Conservation (phyloP, 2,329 filamentous ascomycete genomes). For the Penicillium sp. region DNA sequence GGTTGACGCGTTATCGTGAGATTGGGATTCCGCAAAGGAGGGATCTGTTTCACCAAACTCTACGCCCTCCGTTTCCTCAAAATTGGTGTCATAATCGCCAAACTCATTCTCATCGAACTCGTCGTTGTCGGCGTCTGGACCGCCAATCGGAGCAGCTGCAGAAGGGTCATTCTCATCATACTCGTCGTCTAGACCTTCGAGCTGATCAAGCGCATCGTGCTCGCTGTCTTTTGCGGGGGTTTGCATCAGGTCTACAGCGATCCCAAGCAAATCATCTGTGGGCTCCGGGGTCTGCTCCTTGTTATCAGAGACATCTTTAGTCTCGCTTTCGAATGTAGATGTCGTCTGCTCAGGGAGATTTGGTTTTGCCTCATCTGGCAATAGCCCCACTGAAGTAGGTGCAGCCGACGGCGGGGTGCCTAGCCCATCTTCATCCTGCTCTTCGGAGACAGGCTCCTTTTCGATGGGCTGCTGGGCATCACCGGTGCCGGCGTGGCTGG, state of each 20-base stretch:
- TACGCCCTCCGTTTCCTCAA: slow-evolving; percentile 26
- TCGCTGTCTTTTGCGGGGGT: slow-evolving; percentile 21
- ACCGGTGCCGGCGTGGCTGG: background rate
- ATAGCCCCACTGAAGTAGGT: slow-evolving; percentile 11
- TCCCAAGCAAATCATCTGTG: slow-evolving; percentile 34
- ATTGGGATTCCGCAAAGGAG: slow-evolving; percentile 18
- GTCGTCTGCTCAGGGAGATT: slow-evolving; percentile 20
- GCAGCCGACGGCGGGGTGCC: slow-evolving; percentile 14
- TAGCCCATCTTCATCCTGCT: slow-evolving; percentile 8
- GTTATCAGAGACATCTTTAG: slow-evolving; percentile 9
- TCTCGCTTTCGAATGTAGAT: slow-evolving; percentile 16
- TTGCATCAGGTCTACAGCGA: slow-evolving; percentile 35
- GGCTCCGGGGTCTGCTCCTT: slow-evolving; percentile 19
- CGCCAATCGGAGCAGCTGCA: slow-evolving; percentile 3
- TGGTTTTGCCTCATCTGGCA: slow-evolving; percentile 12
- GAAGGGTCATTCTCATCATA: slow-evolving; percentile 19
- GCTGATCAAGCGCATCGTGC: slow-evolving; percentile 8
- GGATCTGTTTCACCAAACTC: slow-evolving; percentile 23
- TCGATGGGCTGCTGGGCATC: slow-evolving; percentile 6
- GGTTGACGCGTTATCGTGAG: slow-evolving; percentile 25
- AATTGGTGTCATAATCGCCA: slow-evolving; percentile 41
- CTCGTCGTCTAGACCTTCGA: slow-evolving; percentile 17
- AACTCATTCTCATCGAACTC: slow-evolving; percentile 38
- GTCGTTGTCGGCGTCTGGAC: slow-evolving; percentile 26
- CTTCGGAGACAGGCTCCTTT: slow-evolving; percentile 11